Conservation (phyloP, 2,329 filamentous ascomycete species). For the Talaromyces funiculosus region DNA sequence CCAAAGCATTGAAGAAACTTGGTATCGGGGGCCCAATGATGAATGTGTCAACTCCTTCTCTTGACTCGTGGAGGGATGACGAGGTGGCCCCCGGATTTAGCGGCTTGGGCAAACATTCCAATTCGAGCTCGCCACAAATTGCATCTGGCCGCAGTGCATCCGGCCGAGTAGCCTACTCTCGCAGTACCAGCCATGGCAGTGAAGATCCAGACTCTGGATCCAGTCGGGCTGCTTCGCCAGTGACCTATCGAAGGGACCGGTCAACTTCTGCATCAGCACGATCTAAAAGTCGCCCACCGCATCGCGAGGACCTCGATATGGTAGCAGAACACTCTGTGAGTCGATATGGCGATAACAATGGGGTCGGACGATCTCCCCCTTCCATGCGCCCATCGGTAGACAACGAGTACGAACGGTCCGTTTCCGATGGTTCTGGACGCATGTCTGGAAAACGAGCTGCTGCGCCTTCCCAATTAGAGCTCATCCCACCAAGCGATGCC, state of each 20-base stretch:
- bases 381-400: constrained; percentile 37
- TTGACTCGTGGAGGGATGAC: constrained; percentile 36
- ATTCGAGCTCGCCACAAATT: constrained; percentile 35
- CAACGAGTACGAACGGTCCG: constrained; percentile 31
- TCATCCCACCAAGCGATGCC: constrained; percentile 20
- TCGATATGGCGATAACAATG: constrained; percentile 21
- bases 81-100: constrained; percentile 27
- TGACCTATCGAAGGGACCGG: constrained; percentile 44
- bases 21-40: constrained; percentile 25
- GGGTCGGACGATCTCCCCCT: constrained; percentile 25
- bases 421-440: constrained; percentile 36
- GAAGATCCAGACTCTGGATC: constrained; percentile 32
- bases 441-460: constrained; percentile 34
- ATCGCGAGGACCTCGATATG: constrained; percentile 50
- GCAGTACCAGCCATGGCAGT: constrained; percentile 22
- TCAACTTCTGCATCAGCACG: constrained; percentile 52
- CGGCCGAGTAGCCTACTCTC: constrained; percentile 14
- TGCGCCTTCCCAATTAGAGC: constrained; percentile 32
- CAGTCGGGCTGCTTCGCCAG: constrained; percentile 33
- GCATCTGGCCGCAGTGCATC: constrained; percentile 14
- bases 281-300: constrained; percentile 49
- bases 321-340: constrained; percentile 42
- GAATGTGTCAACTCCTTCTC: constrained; percentile 33
- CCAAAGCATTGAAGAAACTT: constrained; percentile 38
- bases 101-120: constrained; percentile 30